These are phyloP conservation scores for Ogataea pilisensis DNA, from an alignment of 805 yeast species.

Conservation along the genomic window DNA sequence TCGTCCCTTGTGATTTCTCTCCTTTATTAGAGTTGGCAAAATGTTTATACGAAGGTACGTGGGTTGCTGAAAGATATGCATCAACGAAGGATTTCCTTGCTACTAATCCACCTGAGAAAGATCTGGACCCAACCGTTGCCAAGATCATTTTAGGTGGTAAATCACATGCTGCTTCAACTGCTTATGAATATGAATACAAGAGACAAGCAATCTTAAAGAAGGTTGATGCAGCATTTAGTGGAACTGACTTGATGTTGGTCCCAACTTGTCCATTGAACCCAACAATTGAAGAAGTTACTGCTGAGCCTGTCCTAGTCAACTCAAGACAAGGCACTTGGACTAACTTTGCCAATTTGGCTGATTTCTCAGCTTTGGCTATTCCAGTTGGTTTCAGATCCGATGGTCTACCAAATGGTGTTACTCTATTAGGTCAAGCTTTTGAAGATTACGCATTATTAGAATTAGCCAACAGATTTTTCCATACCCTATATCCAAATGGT, in stretches of 20 bases:
- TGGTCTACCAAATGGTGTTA: slow-evolving; percentile 88
- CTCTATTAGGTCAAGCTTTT: slow-evolving; percentile 75
- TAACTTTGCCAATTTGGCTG: slow-evolving; percentile 92
- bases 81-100: slow-evolving; percentile 73
- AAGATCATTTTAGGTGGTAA: slow-evolving; percentile 76
- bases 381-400: slow-evolving; percentile 88
- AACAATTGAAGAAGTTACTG: slow-evolving; percentile 62
- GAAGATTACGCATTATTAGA: slow-evolving; percentile 87
- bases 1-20: slow-evolving; percentile 64
- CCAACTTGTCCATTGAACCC: slow-evolving; percentile 97
- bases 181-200: slow-evolving; percentile 81
- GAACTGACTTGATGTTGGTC: slow-evolving; percentile 73
- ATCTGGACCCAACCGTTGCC: slow-evolving; percentile 81
- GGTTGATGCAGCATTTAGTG: slow-evolving; percentile 49
- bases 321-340: slow-evolving; percentile 98
- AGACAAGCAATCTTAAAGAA: slow-evolving; percentile 74
- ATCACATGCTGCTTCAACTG: slow-evolving; percentile 73
- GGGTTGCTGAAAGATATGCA: slow-evolving; percentile 94
- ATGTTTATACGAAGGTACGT: slow-evolving; percentile 94
- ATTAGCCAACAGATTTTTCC: slow-evolving; percentile 69
- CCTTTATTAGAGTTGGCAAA: slow-evolving; percentile 78
- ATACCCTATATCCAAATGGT: slow-evolving; percentile 37
- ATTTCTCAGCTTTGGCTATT: slow-evolving; percentile 83
- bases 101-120: slow-evolving; percentile 61
- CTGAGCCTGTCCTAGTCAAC: slow-evolving; percentile 79